Base-by-base conservation (phyloP, 805 yeast species). In the Jamesozyma lodderae region DNA sequence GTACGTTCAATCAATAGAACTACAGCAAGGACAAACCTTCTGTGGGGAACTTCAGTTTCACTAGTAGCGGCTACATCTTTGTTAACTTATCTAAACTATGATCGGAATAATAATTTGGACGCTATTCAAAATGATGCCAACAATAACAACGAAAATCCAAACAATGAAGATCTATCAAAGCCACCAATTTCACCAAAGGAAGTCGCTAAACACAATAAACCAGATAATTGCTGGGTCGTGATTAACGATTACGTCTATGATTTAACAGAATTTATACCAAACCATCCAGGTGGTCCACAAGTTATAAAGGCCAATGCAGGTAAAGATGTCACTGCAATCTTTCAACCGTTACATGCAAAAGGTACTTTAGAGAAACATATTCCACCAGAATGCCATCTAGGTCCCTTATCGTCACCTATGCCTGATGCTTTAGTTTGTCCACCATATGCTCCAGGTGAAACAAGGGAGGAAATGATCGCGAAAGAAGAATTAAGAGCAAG, bases 301-400 rank as follows among this genome's bases (percentile, higher is more conserved):
- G 84, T 90, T 40, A 72, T 90, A 31, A 60, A 77, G 43, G 80
- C 80, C 44, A 84, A 84, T 50, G 96, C 92, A 15, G 92, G 92
- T 11, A 76, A 72, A 42, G 86, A 82, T 50, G 94, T 90, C 9
- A 80, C 92, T 6, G 78, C 80, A 49, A 76, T 84, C 8, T 90
- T 86, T 55, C 84, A 81, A 42, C 95, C 95, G 15, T 70, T 90
- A 43, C 98, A 90, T 60, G 92, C 97, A 0, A 74, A 80, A n/a
- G 95, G 87, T 50, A 81, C 85, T 6, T 68, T 90, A 38, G 77
- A 74, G 27, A 75, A 76, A 49, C 75, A 68, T 54, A 63, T 82
- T 25, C 72, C 77, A 14, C 57, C 55, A 20, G 75, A 75, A 21
- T 78, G 79, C 52, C 77, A 77, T 49, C 59, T 84, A 27, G 94